Evolutionary conservation across 441 rosid species (phyloP).

Genomic region (Monsonia emarginata): DNA sequence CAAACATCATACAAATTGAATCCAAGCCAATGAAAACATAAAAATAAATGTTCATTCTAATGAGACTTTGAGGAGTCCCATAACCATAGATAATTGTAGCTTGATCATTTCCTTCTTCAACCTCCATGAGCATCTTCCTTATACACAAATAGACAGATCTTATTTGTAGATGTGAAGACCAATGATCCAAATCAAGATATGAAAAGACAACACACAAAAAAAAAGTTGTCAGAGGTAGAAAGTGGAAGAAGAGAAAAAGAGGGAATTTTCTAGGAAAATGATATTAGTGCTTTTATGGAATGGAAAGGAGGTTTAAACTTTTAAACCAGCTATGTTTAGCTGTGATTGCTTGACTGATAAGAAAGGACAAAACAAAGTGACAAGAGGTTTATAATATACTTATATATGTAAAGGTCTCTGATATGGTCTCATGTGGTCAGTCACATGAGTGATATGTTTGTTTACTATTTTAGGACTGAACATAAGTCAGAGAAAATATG

Average conservation of each 20-base stretch:
- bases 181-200: neutral
- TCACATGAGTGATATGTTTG: constrained; percentile 39
- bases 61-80: no score
- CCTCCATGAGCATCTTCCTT: constrained; percentile 8
- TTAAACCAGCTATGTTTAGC: constrained; percentile 37
- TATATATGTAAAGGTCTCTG: constrained; percentile 21
- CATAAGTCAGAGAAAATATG: constrained; percentile 27
- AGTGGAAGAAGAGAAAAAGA: neutral
- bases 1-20: no score
- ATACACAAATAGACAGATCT: neutral
- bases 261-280: neutral
- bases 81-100: no score
- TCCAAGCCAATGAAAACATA: no score
- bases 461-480: constrained; percentile 26
- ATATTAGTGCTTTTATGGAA: neutral
- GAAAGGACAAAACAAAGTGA: constrained; percentile 13
- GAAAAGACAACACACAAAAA: no score
- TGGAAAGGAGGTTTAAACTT: constrained; percentile 18
- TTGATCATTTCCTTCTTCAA: constrained; percentile 4
- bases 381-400: no score
- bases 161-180: neutral
- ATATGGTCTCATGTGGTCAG: constrained; percentile 44
- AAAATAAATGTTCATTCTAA: no score
- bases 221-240: neutral
- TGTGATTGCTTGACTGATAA: constrained; percentile 23